Evolutionary conservation across 1,139 yeast genomes (phyloP), one percentile per base, ranked within the genome.

Genomic region (Blastobotrys serpentis): DNA sequence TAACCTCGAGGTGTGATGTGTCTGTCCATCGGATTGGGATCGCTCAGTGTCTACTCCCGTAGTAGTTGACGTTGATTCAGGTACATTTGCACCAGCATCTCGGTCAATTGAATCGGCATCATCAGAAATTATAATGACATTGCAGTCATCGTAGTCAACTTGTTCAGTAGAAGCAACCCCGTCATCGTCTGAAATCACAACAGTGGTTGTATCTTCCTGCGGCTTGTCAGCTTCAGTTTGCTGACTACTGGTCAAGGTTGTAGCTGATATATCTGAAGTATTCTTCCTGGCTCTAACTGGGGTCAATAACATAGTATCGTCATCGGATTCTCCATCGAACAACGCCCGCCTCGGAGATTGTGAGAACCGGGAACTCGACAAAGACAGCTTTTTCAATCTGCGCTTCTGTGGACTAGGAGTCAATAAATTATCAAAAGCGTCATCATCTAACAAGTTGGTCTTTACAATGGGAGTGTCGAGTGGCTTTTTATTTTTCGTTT

Each of bases 341-440:
- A 36, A 11, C 14, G 32, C 32, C 13, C 32, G 7, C 13, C 32
- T 6, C 7, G 32, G 32, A 29, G 32, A 29, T 29, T 29, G 32
- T 7, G n/a, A 29, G 7, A 29, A 10, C n/a, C 13, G 7, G 14
- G 32, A 29, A 29, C 13, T 29, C 4, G 32, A 29, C n/a, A 10
- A 10, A 11, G 13, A 14, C 4, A 34, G n/a, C n/a, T n/a, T n/a
- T n/a, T n/a, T n/a, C 26, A 16, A 23, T 23, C 26, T 10, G 26
- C 19, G 39, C 16, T 16, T 25, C 29, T 17, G 42, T 21, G 34
- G 16, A 18, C 18, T 22, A 2, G 51, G 51, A 4, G 52, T 49
- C 13, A 49, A 26, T 25, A 49, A 21, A 25, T 42, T 48, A 14
- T 48, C 52, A 39, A 49, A 49, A 2, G 49, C 52, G 29, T 49